Conservation (phyloP, 129 eudicot genomes). For the Chrysanthemum makinoi region DNA sequence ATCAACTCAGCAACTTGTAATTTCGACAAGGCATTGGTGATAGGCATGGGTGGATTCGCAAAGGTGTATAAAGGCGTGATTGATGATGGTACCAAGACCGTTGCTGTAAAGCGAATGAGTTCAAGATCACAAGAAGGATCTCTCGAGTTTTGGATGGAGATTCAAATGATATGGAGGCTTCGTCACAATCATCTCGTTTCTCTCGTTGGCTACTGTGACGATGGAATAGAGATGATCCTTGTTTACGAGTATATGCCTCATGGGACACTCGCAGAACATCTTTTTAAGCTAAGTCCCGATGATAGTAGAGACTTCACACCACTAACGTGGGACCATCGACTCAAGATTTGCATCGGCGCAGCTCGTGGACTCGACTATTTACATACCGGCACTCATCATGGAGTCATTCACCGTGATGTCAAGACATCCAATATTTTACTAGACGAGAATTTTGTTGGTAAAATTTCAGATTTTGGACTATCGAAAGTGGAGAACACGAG, state of each 20-base stretch:
- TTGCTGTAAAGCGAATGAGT: constrained; percentile 43
- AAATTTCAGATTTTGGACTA: constrained; percentile 42
- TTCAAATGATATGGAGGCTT: constrained; percentile 36
- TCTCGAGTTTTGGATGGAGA: constrained; percentile 39
- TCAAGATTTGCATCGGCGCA: constrained; percentile 44
- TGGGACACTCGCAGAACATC: constrained; percentile 44
- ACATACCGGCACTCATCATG: constrained; percentile 39
- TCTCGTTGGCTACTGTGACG: constrained; percentile 37
- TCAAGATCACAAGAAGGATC: constrained; percentile 33
- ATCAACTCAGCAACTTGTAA: constrained; percentile 31
- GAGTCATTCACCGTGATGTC: constrained; percentile 47
- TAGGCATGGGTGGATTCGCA: constrained; percentile 42
- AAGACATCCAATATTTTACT: constrained; percentile 41
- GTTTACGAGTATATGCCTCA: constrained; percentile 36
- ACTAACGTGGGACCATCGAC: constrained; percentile 41
- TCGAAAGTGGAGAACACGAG: constrained; percentile 31
- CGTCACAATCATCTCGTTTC: constrained; percentile 45
- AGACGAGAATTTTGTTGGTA: constrained; percentile 34
- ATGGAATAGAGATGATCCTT: constrained; percentile 40
- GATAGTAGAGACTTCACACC: constrained; percentile 15
- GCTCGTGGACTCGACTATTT: constrained; percentile 45
- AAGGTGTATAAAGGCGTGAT: constrained; percentile 40
- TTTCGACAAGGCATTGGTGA: constrained; percentile 30
- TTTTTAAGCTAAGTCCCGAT: constrained; percentile 15
- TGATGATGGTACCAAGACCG: constrained; percentile 20